A percentile compares a stretch with the other conserved stretches of the same genome.
phyloP scores from a whole-genome alignment of 768 basidiomycete genomes.

The Ramaria sp. region DNA sequence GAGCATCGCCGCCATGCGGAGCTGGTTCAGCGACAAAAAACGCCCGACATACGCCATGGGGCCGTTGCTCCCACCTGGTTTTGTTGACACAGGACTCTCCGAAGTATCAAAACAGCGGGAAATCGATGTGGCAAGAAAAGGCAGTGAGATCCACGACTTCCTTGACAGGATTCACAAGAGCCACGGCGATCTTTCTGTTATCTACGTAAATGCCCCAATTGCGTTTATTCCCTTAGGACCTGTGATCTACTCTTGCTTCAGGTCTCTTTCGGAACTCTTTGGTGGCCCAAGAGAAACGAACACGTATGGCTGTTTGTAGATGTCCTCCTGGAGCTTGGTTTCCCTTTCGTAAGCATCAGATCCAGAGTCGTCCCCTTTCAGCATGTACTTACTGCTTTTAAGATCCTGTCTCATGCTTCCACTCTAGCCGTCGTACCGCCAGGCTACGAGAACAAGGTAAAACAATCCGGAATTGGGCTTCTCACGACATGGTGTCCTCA shows the following conservation, averaged over 20 bases:
- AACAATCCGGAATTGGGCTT: constrained; percentile 12
- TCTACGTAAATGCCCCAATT: constrained; percentile 12
- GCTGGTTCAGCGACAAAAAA: constrained; percentile 10
- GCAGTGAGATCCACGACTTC: constrained; percentile 10
- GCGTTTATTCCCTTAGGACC: background rate
- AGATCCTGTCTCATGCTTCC: constrained; percentile 16
- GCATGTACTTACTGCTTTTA: background rate
- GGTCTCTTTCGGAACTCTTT: constrained; percentile 17
- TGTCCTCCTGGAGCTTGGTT: constrained; percentile 14
- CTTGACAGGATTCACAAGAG: constrained; percentile 9
- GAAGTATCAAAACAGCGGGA: background rate
- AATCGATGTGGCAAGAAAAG: constrained; percentile 7
- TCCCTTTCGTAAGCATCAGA: constrained; percentile 15
- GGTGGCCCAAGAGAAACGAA: constrained; percentile 14
- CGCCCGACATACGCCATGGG: constrained; percentile 11
- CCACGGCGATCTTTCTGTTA: constrained; percentile 12
- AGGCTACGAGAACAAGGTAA: constrained; percentile 10
- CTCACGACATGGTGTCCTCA: constrained; percentile 18
- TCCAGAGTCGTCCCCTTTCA: background rate
- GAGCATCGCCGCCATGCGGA: constrained; percentile 1
- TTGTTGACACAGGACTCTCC: background rate
- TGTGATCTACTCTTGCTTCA: background rate
- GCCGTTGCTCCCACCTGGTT: constrained; percentile 9
- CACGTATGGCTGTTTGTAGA: constrained; percentile 15
- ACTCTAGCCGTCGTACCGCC: constrained; percentile 12